Base-by-base conservation (phyloP, 2,329 filamentous ascomycete genomes). In the Scolecobasidium constrictum region DNA sequence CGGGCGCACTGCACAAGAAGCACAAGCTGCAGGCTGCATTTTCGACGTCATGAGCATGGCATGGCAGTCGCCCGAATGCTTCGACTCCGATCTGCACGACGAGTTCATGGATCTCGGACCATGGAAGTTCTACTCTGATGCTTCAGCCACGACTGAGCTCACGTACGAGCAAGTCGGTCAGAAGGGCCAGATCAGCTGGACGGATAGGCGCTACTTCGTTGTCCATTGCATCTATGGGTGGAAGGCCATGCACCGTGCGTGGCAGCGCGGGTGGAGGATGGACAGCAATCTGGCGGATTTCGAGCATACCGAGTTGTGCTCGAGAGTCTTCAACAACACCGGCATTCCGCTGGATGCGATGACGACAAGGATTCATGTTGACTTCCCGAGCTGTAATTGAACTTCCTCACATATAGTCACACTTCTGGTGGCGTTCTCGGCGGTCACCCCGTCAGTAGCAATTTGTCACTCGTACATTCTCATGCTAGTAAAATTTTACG, bases 31-130 rank as follows among this genome's bases (percentile, higher is more conserved):
- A 22, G 42, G 42, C 6, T 44, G 42, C 35, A 39, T 44, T 22
- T 40, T 44, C 21, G 42, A 44, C 16, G 35, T 44, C 22, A 44
- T 44, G 42, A 35, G 26, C 13, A 44, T 44, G 42, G 42, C 42
- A 9, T 44, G 42, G 42, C 37, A 36, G 39, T 26, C 40, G 12
- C 42, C 35, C 4, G 42, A 44, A 40, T 44, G 42, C 28, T 44
- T 44, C 35, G 42, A 44, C 23, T 17, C 18, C 16, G 42, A 44
- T 16, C 42, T 44, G n/a, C 21, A 44, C 23, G 35, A 18, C 12
- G 35, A 38, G 15, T 44, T 44, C 23, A 44, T 44, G 35, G 35
- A 28, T 9, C 22, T 28, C 9, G 42, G 42, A 16, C 42, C 42
- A 15, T 44, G 42, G 42, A 34, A 39, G 31, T 44, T 44, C 35